Base-by-base conservation (phyloP, 2,329 filamentous ascomycete genomes). In the Paecilomyces formosus region DNA sequence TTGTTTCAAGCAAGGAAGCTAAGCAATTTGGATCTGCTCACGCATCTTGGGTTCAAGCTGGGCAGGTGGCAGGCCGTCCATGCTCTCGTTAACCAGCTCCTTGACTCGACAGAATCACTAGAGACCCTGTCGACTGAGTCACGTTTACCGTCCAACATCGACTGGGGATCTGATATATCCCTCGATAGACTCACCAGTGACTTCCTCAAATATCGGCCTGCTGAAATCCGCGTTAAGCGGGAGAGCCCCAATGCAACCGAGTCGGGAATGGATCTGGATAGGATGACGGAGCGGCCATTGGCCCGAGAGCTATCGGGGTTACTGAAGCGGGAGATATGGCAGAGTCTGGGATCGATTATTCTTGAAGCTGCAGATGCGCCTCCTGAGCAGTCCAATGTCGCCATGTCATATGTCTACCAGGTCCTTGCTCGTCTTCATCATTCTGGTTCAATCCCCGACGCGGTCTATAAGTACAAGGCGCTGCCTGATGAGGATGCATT, bases 391-490 rank as follows among this genome's bases (percentile, higher is more conserved):
- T 70, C 72, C 6, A 70, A 72, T 52, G 45, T 68, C 12, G 72
- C 74, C 49, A 79, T 80, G 77, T 73, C 72, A 55, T 73, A 71
- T 55, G 76, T 80, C 7, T 73, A 75, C 61, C 75, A 72, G 28
- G 70, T 76, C 30, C 66, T 80, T 60, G 78, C 75, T 50, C 74
- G 74, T 53, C 63, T 80, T 53, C 78, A 81, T 58, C 76, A 78
- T 63, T 65, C 75, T 11, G 76, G 70, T 53, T 67, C 74, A 55
- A 69, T 80, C 3, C 76, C 78, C 9, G 69, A 75, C 53, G 67
- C 67, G 35, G 70, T 80, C 6, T 81, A 81, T 63, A 72, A 74
- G 57, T 76, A 75, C 58, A 61, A 63, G 9, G 57, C 62, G 53
- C 67, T 68, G 15, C 61, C 65, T 53, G 63, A 66, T 28, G 64